Percentiles rank a stretch among this genome's conserved stretches.
phyloP scores from a whole-genome alignment of 768 basidiomycete species.

The Steccherinum ochraceum region DNA sequence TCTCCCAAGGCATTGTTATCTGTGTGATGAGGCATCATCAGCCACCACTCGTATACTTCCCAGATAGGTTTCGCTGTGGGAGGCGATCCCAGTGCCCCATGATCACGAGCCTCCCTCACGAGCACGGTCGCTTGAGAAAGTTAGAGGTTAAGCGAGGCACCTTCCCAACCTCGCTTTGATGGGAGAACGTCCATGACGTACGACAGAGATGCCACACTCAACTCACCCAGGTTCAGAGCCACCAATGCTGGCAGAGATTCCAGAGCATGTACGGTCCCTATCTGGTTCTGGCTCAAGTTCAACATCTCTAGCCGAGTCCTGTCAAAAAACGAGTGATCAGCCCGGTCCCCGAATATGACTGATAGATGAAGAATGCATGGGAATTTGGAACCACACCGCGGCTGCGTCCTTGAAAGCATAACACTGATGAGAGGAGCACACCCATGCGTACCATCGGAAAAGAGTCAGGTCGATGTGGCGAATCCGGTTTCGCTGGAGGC shows the following conservation, averaged over 20 bases:
- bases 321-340: conserved; percentile 14
- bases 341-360: conserved; percentile 1
- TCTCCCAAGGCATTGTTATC: conserved; percentile 66
- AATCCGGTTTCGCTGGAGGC: conserved; percentile 71
- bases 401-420: background rate
- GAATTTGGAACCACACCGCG: too few species aligned
- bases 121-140: too few species aligned
- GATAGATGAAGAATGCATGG: conserved; percentile 11
- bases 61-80: background rate
- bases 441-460: conserved; percentile 71
- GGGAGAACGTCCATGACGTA: background rate
- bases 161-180: background rate
- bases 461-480: conserved; percentile 49
- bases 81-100: background rate
- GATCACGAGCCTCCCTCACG: background rate
- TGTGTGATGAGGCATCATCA: conserved; percentile 24
- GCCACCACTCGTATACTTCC: background rate
- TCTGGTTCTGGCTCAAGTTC: conserved; percentile 71
- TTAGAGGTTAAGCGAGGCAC: background rate
- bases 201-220: conserved; percentile 1
- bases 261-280: conserved; percentile 55
- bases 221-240: conserved; percentile 81
- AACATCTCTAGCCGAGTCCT: conserved; percentile 67
- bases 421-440: conserved; percentile 6
- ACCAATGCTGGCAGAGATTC: conserved; percentile 55